Evolutionary conservation across 768 basidiomycete species (phyloP).

Genomic region (Tylopilus intermedius): DNA sequence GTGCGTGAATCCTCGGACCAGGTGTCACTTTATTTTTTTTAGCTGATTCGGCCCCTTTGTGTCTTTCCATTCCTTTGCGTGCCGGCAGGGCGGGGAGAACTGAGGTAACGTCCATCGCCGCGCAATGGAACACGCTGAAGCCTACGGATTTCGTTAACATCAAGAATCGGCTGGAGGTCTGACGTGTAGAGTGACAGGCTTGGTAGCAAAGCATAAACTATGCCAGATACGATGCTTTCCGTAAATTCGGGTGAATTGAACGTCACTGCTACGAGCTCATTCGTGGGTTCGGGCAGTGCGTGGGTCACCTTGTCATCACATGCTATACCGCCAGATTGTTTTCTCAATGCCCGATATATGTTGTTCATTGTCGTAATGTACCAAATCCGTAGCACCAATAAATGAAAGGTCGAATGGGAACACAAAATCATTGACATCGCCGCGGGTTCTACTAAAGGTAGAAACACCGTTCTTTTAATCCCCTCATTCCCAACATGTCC

Average conservation of each 20-base stretch:
- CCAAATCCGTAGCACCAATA: not conserved
- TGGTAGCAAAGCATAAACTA: conserved; percentile 15
- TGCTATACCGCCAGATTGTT: conserved; percentile 3
- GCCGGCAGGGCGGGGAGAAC: conserved; percentile 46
- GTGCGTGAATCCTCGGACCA: conserved; percentile 32
- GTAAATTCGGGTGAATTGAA: conserved; percentile 9
- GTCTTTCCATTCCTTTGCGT: not conserved
- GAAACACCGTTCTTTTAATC: conserved; percentile 77
- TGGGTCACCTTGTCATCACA: conserved; percentile 2
- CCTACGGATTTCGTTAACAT: conserved; percentile 49
- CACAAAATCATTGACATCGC: not conserved
- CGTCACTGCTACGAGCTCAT: not conserved
- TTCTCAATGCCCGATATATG: not conserved
- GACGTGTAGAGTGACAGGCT: conserved; percentile 14
- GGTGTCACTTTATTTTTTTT: conserved; percentile 1
- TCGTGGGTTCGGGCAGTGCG: conserved; percentile 4
- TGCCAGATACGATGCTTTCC: conserved; percentile 16
- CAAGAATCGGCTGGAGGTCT: conserved; percentile 54
- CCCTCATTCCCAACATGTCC: conserved; percentile 77
- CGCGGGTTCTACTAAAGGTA: conserved; percentile 46
- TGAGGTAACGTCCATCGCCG: conserved; percentile 49
- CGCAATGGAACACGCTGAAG: conserved; percentile 45
- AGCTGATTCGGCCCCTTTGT: conserved; percentile 7
- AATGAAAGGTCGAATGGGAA: not conserved
- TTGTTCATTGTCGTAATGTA: conserved; percentile 16